Conservation (phyloP, 1,284 basidiomycete genomes). For the Leccinum angustisporum region DNA sequence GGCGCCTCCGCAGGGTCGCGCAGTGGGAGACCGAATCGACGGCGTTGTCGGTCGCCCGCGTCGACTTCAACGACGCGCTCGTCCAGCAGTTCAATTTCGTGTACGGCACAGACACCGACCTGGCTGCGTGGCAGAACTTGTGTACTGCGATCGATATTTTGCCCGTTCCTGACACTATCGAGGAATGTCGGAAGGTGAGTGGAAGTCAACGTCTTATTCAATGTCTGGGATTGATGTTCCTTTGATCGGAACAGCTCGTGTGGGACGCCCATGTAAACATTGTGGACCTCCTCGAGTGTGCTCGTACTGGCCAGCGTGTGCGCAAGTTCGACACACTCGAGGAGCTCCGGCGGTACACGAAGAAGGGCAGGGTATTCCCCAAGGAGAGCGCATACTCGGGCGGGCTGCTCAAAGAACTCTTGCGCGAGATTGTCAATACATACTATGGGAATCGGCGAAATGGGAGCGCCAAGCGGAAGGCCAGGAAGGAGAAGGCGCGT, state of each 20-base stretch:
- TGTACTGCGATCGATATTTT: constrained; percentile 12
- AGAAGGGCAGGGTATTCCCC: constrained; percentile 4
- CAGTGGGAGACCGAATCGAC: background rate
- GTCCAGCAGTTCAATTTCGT: constrained; percentile 14
- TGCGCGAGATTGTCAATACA: constrained; percentile 12
- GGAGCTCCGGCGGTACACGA: constrained; percentile 11
- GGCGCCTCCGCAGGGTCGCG: background rate
- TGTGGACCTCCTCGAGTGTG: constrained; percentile 15
- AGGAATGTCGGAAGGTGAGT: constrained; percentile 12
- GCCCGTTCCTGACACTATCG: constrained; percentile 9
- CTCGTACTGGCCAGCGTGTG: constrained; percentile 8
- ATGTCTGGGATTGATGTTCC: background rate
- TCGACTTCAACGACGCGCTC: constrained; percentile 13
- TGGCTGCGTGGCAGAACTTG: constrained; percentile 16
- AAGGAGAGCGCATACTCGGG: constrained; percentile 14
- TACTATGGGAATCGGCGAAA: constrained; percentile 18
- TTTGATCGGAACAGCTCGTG: constrained; percentile 9
- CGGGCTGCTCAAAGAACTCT: constrained; percentile 14
- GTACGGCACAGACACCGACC: constrained; percentile 6
- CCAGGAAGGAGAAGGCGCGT: constrained; percentile 9
- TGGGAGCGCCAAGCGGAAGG: constrained; percentile 19
- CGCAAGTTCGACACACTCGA: constrained; percentile 13
- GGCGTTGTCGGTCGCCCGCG: background rate
- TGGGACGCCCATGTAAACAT: constrained; percentile 21
- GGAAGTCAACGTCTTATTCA: background rate